A percentile compares a stretch with the other conserved stretches of the same genome.
Conservation (phyloP, 495 filamentous ascomycete species). For the Penicillium paradoxum region DNA sequence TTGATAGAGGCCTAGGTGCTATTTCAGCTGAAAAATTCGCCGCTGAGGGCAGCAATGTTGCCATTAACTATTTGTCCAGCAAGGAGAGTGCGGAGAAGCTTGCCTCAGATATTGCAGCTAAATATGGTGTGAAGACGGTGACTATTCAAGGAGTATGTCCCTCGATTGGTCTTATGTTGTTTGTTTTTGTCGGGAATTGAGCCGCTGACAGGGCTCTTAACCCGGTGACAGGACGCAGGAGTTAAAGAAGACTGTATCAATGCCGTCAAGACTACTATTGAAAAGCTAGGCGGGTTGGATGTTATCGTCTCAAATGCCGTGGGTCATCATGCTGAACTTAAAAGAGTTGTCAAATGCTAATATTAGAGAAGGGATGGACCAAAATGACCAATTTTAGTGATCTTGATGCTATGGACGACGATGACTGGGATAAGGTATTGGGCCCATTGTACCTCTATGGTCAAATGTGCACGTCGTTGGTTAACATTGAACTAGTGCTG, state of each 20-base stretch:
- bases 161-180: background rate
- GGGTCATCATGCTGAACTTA: slow-evolving; percentile 17
- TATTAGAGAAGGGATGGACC: slow-evolving; percentile 55
- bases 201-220: background rate
- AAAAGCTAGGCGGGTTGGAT: slow-evolving; percentile 62
- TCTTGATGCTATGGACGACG: slow-evolving; percentile 55
- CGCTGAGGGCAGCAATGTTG: slow-evolving; percentile 59
- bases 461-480: background rate
- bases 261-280: slow-evolving; percentile 51
- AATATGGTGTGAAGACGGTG: slow-evolving; percentile 51
- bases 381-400: slow-evolving; percentile 60
- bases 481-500: slow-evolving; percentile 48
- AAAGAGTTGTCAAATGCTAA: background rate
- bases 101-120: slow-evolving; percentile 44
- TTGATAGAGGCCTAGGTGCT: slow-evolving; percentile 59
- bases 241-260: slow-evolving; percentile 50
- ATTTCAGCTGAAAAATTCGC: slow-evolving; percentile 61
- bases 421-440: slow-evolving; percentile 66
- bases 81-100: slow-evolving; percentile 50
- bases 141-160: slow-evolving; percentile 53
- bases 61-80: slow-evolving; percentile 63
- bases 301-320: slow-evolving; percentile 69
- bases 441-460: background rate
- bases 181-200: background rate
- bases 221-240: slow-evolving; percentile 49